Base-by-base conservation (phyloP, 306 rosid genomes). In the Rubus idaeus region DNA sequence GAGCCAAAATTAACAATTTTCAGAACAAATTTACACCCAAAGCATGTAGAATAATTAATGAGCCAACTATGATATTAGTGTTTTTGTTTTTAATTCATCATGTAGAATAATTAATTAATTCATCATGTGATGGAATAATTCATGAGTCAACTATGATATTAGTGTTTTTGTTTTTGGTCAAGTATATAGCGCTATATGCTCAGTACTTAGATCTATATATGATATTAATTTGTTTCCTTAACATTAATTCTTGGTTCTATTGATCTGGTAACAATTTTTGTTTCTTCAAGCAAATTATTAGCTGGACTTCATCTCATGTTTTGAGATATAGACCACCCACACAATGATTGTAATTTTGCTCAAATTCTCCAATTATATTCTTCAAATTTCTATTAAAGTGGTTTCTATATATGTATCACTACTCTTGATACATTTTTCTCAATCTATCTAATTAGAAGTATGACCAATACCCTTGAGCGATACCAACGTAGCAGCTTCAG, bases 401-500 rank as follows among this genome's bases (percentile, higher is more conserved):
- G 18, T 16, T 30, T 63, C 20, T 23, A 23, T 23, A 23, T 39
- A 8, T 30, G 35, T 30, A 30, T 63, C n/a, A 63, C 6, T 11
- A 12, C n/a, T 13, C n/a, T 35, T 60, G 39, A 60, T 60, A 57
- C 13, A 55, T 1, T 62, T 13, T 30, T 13, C 46, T 39, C 21
- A 14, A 35, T 14, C 20, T 17, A 10, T 10, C 66, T 60, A 30
- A 30, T 30, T 49, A 8, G 78, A 76, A 91, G 96, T 10, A 79
- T 78, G 40, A 30, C 84, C 56, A 84, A 89, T 57, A 90, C 96
- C 58, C 84, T 94, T 71, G 96, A 94, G 73, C 86, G 96, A 60
- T 94, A 94, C 82, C 91, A 92, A 79, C 81, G 93, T 5, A 84
- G 90, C 80, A 82, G 85, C 77, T 84, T 88, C 77, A 77, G 81